phyloP scores from a whole-genome alignment of 1,284 basidiomycete genomes.

The Leccinum subfulvum region DNA sequence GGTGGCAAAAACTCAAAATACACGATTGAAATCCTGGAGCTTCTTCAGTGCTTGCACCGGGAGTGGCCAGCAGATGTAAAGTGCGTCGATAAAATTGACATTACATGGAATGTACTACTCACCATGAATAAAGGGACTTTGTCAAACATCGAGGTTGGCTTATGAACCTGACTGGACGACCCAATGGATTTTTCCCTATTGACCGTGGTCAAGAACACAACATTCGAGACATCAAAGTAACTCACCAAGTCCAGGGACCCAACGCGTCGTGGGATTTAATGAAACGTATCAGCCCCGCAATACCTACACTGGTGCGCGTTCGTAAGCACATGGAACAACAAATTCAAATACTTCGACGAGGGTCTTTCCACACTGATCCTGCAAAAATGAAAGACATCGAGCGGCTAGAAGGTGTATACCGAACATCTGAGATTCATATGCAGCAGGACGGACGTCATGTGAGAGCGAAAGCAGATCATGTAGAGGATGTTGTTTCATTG shows the following conservation, averaged over 20 bases:
- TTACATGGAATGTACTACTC: neutral
- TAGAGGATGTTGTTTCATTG: conserved; percentile 3
- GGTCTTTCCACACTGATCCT: neutral
- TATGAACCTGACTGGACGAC: neutral
- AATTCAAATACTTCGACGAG: neutral
- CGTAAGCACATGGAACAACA: conserved; percentile 3
- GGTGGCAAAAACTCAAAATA: conserved; percentile 6
- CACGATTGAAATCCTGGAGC: conserved; percentile 6
- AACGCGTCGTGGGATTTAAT: conserved; percentile 3
- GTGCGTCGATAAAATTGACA: neutral
- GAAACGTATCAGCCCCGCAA: neutral
- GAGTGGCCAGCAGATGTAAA: conserved; percentile 6
- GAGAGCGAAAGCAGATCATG: neutral
- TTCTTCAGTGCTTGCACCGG: conserved; percentile 3
- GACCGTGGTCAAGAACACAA: conserved; percentile 8
- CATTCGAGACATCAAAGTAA: conserved; percentile 9
- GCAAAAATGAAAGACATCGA: neutral
- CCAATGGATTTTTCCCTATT: conserved; percentile 1
- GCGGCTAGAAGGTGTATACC: neutral
- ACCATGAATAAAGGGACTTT: neutral
- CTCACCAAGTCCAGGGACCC: neutral
- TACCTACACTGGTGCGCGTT: neutral
- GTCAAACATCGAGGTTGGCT: conserved; percentile 1
- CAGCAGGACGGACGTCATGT: neutral
- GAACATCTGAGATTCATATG: neutral